Conservation (phyloP, 208 protist genomes). For the Porcisia hertigi region DNA sequence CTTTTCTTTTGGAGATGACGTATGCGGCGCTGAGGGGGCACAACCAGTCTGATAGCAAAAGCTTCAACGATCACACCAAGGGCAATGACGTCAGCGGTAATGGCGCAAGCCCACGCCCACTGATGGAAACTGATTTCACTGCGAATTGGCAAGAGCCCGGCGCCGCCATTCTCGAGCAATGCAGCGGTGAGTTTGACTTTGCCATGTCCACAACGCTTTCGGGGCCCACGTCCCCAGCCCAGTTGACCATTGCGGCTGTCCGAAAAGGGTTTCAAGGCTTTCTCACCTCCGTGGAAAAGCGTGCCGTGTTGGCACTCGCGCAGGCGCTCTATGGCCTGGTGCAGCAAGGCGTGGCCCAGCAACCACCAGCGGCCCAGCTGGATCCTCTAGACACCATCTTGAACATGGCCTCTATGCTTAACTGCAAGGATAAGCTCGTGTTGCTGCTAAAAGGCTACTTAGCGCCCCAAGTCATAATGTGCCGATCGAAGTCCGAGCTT, state of each 20-base stretch:
- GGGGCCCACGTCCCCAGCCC: constrained; percentile 24
- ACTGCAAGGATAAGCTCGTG: constrained; percentile 63
- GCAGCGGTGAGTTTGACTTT: constrained; percentile 29
- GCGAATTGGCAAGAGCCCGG: constrained; percentile 21
- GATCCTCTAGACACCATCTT: constrained; percentile 68
- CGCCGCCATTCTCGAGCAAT: constrained; percentile 20
- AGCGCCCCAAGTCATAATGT: constrained; percentile 47
- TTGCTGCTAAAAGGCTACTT: constrained; percentile 53
- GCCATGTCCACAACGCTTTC: constrained; percentile 25
- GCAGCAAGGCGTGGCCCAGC: constrained; percentile 12
- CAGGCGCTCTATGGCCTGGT: constrained; percentile 53
- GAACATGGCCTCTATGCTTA: constrained; percentile 68
- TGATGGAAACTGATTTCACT: constrained; percentile 32
- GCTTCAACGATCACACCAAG: neutral
- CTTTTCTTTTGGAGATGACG: constrained; percentile 43
- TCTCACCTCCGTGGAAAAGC: constrained; percentile 43
- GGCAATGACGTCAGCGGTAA: neutral
- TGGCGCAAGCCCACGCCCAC: neutral
- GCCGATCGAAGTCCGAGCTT: constrained; percentile 29
- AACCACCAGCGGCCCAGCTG: constrained; percentile 17
- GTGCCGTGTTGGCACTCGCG: constrained; percentile 55
- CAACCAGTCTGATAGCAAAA: neutral
- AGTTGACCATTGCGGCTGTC: constrained; percentile 38
- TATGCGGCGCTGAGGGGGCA: constrained; percentile 29
- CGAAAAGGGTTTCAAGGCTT: constrained; percentile 59